Evolutionary conservation across 768 basidiomycete genomes (phyloP).

Genomic region (Mrakia hoshinonis): DNA sequence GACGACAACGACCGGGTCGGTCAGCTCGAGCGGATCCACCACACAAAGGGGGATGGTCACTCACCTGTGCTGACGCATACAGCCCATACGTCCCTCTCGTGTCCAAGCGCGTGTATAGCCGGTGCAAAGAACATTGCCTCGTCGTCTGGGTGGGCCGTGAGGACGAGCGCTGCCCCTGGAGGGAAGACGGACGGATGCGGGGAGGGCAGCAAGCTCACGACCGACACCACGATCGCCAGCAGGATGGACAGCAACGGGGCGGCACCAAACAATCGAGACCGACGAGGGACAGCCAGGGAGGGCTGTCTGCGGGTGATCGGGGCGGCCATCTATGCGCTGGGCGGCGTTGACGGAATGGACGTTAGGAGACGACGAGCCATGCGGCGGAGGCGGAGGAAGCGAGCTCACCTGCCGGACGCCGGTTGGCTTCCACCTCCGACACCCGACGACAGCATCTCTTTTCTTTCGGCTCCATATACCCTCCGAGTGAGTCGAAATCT

Average conservation of each 20-base stretch:
- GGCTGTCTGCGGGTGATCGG: background rate
- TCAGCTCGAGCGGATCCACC: background rate
- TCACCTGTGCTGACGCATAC: conserved; percentile 63
- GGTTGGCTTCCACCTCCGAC: no score
- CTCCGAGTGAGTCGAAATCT: no score
- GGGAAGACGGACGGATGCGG: conserved; percentile 6
- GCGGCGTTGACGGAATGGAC: background rate
- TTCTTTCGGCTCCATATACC: background rate
- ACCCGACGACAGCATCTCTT: no score
- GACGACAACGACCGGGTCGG: background rate
- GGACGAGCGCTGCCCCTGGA: conserved; percentile 38
- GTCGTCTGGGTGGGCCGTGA: conserved; percentile 93
- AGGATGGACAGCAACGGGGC: background rate
- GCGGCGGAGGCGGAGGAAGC: no score
- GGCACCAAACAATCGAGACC: background rate
- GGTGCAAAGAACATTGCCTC: conserved; percentile 76
- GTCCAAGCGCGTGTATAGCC: conserved; percentile 1
- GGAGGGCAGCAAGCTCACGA: background rate
- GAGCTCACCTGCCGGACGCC: no score
- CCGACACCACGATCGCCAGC: background rate
- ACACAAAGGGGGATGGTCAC: conserved; percentile 12
- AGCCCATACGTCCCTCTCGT: conserved; percentile 48
- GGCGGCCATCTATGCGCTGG: background rate
- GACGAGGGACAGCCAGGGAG: background rate
- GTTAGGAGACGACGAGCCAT: background rate